Conservation (phyloP, 2,329 filamentous ascomycete species). For the Aspergillus fumigatiaffinis region DNA sequence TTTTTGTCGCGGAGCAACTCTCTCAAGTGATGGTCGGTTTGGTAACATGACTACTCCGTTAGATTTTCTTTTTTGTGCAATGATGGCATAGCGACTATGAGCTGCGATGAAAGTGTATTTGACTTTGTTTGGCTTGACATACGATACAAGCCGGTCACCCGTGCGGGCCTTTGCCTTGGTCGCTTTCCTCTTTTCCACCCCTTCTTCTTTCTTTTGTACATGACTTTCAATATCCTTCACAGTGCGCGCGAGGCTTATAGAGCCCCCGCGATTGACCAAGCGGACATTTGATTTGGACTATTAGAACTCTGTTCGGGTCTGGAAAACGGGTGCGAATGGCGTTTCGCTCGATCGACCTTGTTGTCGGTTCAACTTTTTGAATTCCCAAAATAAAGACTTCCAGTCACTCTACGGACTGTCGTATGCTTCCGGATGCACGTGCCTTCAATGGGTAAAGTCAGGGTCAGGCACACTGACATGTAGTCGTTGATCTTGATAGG, state of each 20-base stretch:
- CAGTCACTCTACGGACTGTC: background rate
- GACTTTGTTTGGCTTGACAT: constrained; percentile 25
- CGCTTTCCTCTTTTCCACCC: constrained; percentile 15
- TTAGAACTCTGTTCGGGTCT: constrained; percentile 43
- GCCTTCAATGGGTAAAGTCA: background rate
- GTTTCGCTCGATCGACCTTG: constrained; percentile 33
- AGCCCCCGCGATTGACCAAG: constrained; percentile 23
- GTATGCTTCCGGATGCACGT: constrained; percentile 1
- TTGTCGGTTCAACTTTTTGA: constrained; percentile 31
- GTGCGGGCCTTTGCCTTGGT: constrained; percentile 14
- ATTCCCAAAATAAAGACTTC: constrained; percentile 23
- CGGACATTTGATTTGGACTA: constrained; percentile 35
- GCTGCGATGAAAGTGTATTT: constrained; percentile 32
- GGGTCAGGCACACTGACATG: background rate
- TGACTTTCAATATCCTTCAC: constrained; percentile 38
- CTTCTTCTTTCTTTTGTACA: constrained; percentile 37
- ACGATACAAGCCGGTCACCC: constrained; percentile 18
- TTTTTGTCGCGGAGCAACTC: constrained; percentile 42
- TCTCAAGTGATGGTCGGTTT: constrained; percentile 31
- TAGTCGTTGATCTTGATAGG: constrained; percentile 1
- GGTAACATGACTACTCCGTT: constrained; percentile 16
- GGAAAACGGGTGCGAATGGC: constrained; percentile 43
- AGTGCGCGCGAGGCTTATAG: constrained; percentile 23
- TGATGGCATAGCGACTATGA: constrained; percentile 37
- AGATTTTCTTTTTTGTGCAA: constrained; percentile 23